Conservation (phyloP, 169 alveolate species). For the Eimeria tenella region DNA sequence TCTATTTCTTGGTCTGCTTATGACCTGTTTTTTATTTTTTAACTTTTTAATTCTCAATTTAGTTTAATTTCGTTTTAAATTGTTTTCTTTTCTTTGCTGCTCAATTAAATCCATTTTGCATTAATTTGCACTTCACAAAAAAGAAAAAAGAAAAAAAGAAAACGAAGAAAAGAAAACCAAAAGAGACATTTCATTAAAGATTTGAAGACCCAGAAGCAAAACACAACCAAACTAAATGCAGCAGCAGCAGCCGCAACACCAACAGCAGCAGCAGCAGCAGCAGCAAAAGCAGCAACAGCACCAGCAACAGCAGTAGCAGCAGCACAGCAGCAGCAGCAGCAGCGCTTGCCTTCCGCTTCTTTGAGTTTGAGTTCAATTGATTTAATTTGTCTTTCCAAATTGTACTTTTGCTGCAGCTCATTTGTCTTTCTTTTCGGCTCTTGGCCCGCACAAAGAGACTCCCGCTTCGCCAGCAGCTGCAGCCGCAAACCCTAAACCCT, state of each 20-base stretch:
- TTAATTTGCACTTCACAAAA: too few relatives aligned
- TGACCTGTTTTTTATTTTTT: too few relatives aligned
- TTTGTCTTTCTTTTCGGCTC: slow-evolving; percentile 76
- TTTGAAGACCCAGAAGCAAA: not conserved
- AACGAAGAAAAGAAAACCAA: not conserved
- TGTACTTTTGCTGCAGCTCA: slow-evolving; percentile 35
- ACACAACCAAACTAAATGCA: not conserved
- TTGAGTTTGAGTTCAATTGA: slow-evolving; percentile 24
- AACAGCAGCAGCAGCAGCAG: too few relatives aligned
- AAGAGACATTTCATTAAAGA: not conserved
- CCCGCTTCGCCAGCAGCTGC: slow-evolving; percentile 85
- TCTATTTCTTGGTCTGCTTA: too few relatives aligned
- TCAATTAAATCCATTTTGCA: too few relatives aligned
- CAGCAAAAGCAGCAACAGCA: too few relatives aligned
- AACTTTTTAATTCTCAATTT: too few relatives aligned
- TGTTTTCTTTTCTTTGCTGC: too few relatives aligned
- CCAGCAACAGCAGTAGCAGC: too few relatives aligned
- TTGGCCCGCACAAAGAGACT: slow-evolving; percentile 90
- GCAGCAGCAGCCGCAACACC: not conserved
- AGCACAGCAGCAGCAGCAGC: too few relatives aligned
- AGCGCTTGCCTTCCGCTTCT: slow-evolving; percentile 50
- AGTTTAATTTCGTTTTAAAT: too few relatives aligned
- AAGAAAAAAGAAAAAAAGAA: not conserved
- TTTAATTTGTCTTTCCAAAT: slow-evolving; percentile 24
- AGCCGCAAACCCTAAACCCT: too few relatives aligned